These are phyloP conservation scores for Tetrapisispora phaffii DNA, from an alignment of 805 yeast genomes.

Conservation along the genomic window DNA sequence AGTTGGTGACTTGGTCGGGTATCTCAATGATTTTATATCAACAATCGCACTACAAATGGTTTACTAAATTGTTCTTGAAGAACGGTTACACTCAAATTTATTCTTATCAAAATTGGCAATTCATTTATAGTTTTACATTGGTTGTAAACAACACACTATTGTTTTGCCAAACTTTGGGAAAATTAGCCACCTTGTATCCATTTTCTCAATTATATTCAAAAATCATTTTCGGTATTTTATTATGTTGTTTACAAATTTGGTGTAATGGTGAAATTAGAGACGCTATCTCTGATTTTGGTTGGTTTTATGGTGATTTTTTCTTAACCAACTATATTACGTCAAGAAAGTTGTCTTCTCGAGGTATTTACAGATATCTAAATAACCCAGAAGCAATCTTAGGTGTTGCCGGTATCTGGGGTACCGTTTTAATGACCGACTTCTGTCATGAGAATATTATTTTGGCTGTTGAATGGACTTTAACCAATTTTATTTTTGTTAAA, in stretches of 20 bases:
- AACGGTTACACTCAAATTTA: constrained; percentile 54
- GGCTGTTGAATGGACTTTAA: constrained; percentile 55
- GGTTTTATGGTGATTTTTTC: constrained; percentile 85
- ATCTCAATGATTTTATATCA: constrained; percentile 43
- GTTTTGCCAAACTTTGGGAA: constrained; percentile 30
- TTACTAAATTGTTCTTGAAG: constrained; percentile 55
- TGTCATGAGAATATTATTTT: constrained; percentile 39
- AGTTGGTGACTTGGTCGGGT: constrained; percentile 41
- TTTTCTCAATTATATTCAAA: constrained; percentile 26
- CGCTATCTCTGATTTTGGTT: constrained; percentile 75
- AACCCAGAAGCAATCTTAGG: constrained; percentile 77
- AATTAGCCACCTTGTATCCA: constrained; percentile 16
- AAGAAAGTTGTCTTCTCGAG: constrained; percentile 56
- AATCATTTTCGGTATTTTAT: constrained; percentile 47
- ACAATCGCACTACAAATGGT: constrained; percentile 52
- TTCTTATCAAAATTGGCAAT: constrained; percentile 67
- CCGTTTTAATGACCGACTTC: constrained; percentile 48
- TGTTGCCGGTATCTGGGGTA: constrained; percentile 71
- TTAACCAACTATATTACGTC: constrained; percentile 42
- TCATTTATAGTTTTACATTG: constrained; percentile 43
- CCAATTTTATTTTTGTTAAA: constrained; percentile 56
- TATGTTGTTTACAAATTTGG: constrained; percentile 55
- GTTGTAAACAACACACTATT: constrained; percentile 51
- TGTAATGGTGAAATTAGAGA: constrained; percentile 58
- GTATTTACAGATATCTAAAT: constrained; percentile 71